Percentiles rank a stretch among this genome's conserved stretches.
These are phyloP conservation scores for Pyrenochaeta sp. DNA, from an alignment of 2,329 filamentous ascomycete genomes.

Conservation along the genomic window DNA sequence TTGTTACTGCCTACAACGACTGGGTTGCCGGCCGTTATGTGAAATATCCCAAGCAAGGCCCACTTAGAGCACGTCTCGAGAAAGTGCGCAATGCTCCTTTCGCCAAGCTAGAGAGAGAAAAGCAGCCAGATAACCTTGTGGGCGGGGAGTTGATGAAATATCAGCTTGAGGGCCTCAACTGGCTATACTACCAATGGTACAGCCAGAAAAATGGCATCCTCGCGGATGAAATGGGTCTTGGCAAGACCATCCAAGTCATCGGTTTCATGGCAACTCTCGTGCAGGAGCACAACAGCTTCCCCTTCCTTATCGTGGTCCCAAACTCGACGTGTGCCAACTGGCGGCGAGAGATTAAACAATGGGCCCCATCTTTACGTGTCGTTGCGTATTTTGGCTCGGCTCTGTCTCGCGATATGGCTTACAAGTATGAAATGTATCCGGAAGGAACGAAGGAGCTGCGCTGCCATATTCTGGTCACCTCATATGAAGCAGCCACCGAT, in stretches of 20 bases:
- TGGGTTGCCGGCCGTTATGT: slow-evolving; percentile 84
- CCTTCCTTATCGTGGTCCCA: slow-evolving; percentile 91
- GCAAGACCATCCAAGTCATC: slow-evolving; percentile 95
- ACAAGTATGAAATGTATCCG: slow-evolving; percentile 86
- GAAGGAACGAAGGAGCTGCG: slow-evolving; percentile 71
- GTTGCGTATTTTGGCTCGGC: slow-evolving; percentile 91
- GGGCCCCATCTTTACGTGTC: slow-evolving; percentile 84
- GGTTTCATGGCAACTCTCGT: slow-evolving; percentile 77
- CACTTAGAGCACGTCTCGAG: slow-evolving; percentile 73
- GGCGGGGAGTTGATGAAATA: slow-evolving; percentile 91
- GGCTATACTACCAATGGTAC: slow-evolving; percentile 92
- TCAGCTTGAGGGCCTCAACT: slow-evolving; percentile 91
- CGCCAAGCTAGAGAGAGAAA: slow-evolving; percentile 69
- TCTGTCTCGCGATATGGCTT: slow-evolving; percentile 77
- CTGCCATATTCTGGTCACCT: slow-evolving; percentile 93
- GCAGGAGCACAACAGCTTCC: slow-evolving; percentile 75
- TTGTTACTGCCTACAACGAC: slow-evolving; percentile 83
- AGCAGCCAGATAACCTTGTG: slow-evolving; percentile 76
- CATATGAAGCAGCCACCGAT: slow-evolving; percentile 88
- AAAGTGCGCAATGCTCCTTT: slow-evolving; percentile 74
- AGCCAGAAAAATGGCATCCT: slow-evolving; percentile 84
- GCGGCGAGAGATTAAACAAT: slow-evolving; percentile 94
- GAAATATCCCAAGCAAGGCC: slow-evolving; percentile 60
- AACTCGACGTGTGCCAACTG: slow-evolving; percentile 98
- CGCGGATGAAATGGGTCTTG: slow-evolving; percentile 97